These are phyloP conservation scores for Globisporangium irregulare DNA, from an alignment of 352 stramenopile species.

Conservation along the genomic window DNA sequence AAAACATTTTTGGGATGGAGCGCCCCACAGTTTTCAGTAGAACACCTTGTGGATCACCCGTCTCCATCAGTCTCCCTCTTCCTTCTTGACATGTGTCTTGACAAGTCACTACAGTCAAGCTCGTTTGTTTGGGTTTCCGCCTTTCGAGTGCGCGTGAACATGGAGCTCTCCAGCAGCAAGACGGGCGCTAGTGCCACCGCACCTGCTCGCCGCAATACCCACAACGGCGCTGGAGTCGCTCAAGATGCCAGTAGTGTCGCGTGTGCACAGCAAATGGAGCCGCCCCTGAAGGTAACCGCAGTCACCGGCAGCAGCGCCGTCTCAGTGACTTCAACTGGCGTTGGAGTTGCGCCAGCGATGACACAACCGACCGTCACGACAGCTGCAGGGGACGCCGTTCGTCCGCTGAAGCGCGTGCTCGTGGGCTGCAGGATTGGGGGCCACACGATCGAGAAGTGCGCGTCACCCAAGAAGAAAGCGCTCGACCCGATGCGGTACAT, in stretches of 20 bases:
- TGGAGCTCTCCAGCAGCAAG: not conserved
- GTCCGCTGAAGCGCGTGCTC: slow-evolving; percentile 9
- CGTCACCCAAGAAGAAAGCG: slow-evolving; percentile 66
- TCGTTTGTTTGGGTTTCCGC: not conserved
- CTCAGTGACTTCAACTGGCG: not conserved
- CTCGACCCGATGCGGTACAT: slow-evolving; percentile 71
- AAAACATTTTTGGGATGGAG: not conserved
- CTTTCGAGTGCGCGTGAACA: not conserved
- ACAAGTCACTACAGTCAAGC: not conserved
- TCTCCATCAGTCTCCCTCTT: not conserved
- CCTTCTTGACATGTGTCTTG: not conserved
- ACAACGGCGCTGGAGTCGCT: not conserved
- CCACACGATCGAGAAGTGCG: slow-evolving; percentile 65
- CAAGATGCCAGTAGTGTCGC: not conserved
- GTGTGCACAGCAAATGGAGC: not conserved
- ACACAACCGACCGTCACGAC: not conserved
- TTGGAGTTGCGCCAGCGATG: not conserved
- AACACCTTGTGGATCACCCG: not conserved
- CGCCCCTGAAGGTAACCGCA: not conserved
- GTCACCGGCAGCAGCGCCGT: not conserved
- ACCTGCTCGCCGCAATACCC: not conserved
- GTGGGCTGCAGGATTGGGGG: slow-evolving; percentile 43
- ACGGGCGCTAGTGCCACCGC: not conserved
- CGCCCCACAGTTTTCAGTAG: not conserved
- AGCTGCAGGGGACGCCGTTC: not conserved